phyloP scores from a whole-genome alignment of 2,329 filamentous ascomycete species.

The Setomelanomma holmii region DNA sequence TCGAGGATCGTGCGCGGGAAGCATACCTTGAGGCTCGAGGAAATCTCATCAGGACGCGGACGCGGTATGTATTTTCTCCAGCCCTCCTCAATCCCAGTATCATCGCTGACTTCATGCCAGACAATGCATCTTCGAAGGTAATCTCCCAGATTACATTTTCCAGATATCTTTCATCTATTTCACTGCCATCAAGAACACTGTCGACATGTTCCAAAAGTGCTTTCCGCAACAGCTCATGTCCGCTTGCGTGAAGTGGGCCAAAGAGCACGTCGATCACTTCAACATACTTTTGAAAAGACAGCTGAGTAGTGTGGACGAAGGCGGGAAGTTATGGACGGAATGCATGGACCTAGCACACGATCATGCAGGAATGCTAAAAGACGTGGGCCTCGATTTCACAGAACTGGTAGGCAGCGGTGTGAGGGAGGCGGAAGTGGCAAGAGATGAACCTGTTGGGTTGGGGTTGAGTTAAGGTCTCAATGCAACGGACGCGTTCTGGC shows the following conservation, averaged over 20 bases:
- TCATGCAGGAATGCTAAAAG: slow-evolving; percentile 79
- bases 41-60: slow-evolving; percentile 78
- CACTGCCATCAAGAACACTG: slow-evolving; percentile 90
- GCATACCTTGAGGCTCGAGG: slow-evolving; percentile 83
- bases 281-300: slow-evolving; percentile 83
- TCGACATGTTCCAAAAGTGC: slow-evolving; percentile 78
- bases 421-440: slow-evolving; percentile 12
- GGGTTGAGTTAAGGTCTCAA: slow-evolving; percentile 24
- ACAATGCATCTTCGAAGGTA: slow-evolving; percentile 94
- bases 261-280: slow-evolving; percentile 90
- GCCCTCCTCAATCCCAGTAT: background rate
- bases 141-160: slow-evolving; percentile 91
- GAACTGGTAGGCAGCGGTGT: slow-evolving; percentile 70
- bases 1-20: slow-evolving; percentile 87
- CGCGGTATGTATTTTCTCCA: slow-evolving; percentile 64
- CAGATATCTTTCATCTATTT: slow-evolving; percentile 97
- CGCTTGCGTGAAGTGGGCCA: slow-evolving; percentile 98
- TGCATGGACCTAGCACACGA: slow-evolving; percentile 83
- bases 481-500: background rate
- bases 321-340: slow-evolving; percentile 77
- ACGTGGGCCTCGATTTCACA: slow-evolving; percentile 89
- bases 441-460: slow-evolving; percentile 31
- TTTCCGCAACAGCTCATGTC: slow-evolving; percentile 90
- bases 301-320: slow-evolving; percentile 81
- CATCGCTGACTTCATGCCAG: slow-evolving; percentile 55